A percentile compares a stretch with the other conserved stretches of the same genome.
Conservation (phyloP, 805 yeast species). For the Pichia exigua region DNA sequence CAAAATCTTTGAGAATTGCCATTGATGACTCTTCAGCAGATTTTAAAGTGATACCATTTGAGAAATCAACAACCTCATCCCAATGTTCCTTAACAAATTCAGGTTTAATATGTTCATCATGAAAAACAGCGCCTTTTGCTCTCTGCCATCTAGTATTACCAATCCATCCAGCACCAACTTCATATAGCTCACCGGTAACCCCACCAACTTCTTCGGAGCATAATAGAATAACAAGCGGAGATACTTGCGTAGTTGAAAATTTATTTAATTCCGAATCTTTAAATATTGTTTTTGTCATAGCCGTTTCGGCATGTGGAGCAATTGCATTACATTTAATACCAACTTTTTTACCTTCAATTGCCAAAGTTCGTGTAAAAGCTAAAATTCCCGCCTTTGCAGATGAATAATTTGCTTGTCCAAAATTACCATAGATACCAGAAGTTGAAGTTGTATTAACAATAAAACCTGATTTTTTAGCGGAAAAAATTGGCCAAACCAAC, state of each 20-base stretch:
- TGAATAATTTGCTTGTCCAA: slow-evolving; percentile 95
- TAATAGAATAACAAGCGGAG: slow-evolving; percentile 78
- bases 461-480: slow-evolving; percentile 70
- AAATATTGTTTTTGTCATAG: slow-evolving; percentile 89
- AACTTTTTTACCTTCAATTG: slow-evolving; percentile 80
- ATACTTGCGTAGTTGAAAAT: slow-evolving; percentile 81
- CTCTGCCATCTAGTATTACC: slow-evolving; percentile 95
- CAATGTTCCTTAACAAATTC: slow-evolving; percentile 69
- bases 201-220: slow-evolving; percentile 58
- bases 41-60: slow-evolving; percentile 43
- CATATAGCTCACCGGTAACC: slow-evolving; percentile 75
- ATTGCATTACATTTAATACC: slow-evolving; percentile 72
- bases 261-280: slow-evolving; percentile 71
- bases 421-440: slow-evolving; percentile 94
- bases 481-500: slow-evolving; percentile 88
- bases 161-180: slow-evolving; percentile 95
- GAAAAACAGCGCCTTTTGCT: slow-evolving; percentile 72
- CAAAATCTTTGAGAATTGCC: slow-evolving; percentile 65
- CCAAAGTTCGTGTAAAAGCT: slow-evolving; percentile 78
- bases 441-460: slow-evolving; percentile 89
- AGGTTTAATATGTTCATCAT: slow-evolving; percentile 40
- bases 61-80: slow-evolving; percentile 59
- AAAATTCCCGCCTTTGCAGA: slow-evolving; percentile 87
- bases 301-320: slow-evolving; percentile 98
- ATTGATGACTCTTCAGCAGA: slow-evolving; percentile 70